Evolutionary conservation across 78 protist genomes (phyloP).

Genomic region (Dictyostelium firmibasis): DNA sequence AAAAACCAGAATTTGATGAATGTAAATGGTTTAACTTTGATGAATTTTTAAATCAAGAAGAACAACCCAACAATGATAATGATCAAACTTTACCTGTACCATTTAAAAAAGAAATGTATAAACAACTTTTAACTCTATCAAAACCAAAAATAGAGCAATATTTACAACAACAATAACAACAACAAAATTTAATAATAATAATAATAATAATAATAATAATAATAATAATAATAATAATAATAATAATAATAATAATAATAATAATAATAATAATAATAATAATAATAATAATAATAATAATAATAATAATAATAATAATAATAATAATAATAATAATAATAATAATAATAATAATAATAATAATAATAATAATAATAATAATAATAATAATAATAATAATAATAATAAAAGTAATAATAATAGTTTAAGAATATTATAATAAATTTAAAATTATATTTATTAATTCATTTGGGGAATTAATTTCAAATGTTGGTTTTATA

Average conservation of each 20-base stretch:
- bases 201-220: too few relatives aligned
- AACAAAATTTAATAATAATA: too few relatives aligned
- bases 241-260: too few relatives aligned
- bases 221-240: too few relatives aligned
- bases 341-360: neutral
- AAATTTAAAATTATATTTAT: neutral
- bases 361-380: neutral
- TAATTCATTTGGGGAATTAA: neutral
- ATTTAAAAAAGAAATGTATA: slow-evolving; percentile 50
- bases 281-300: too few relatives aligned
- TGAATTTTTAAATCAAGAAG: neutral
- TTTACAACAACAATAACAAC: neutral
- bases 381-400: neutral
- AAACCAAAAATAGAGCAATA: neutral
- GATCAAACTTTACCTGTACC: neutral
- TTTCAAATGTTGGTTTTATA: neutral
- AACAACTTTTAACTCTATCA: slow-evolving; percentile 1
- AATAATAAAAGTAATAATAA: too few relatives aligned
- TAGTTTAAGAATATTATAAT: neutral
- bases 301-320: too few relatives aligned
- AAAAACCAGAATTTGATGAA: slow-evolving; percentile 38
- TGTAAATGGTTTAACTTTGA: slow-evolving; percentile 4
- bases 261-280: too few relatives aligned
- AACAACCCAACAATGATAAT: neutral
- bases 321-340: too few relatives aligned